phyloP scores from a whole-genome alignment of 2,329 filamentous ascomycete genomes.

The Pestalotiopsis sp. region DNA sequence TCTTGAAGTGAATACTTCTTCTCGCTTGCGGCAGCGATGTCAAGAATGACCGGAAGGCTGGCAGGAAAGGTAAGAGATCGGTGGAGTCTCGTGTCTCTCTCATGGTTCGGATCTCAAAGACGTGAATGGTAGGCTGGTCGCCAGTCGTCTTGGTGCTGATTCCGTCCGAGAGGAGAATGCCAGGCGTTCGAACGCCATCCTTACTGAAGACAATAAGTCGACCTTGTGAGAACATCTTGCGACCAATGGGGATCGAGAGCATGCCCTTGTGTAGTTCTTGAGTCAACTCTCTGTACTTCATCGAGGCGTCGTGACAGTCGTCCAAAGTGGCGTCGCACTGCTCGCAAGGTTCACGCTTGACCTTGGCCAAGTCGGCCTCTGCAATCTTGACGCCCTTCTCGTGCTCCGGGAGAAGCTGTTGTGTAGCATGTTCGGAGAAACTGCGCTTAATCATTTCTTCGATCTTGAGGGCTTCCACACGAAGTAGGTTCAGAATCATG shows the following conservation, averaged over 20 bases:
- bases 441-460: constrained; percentile 99
- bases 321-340: constrained; percentile 82
- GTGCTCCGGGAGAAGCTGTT: constrained; percentile 90
- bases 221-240: constrained; percentile 73
- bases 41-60: constrained; percentile 67
- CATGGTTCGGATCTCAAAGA: constrained; percentile 73
- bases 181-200: constrained; percentile 80
- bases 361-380: constrained; percentile 86
- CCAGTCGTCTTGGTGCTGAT: constrained; percentile 58
- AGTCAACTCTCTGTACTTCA: constrained; percentile 79
- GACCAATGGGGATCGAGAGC: constrained; percentile 77
- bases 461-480: constrained; percentile 95
- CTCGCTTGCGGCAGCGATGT: constrained; percentile 66
- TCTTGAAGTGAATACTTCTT: constrained; percentile 67
- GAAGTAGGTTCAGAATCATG: constrained; percentile 95
- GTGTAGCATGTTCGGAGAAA: constrained; percentile 97
- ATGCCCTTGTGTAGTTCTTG: constrained; percentile 76
- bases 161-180: constrained; percentile 77
- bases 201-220: constrained; percentile 82
- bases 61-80: constrained; percentile 84
- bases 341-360: constrained; percentile 81
- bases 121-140: constrained; percentile 68
- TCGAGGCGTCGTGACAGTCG: constrained; percentile 76
- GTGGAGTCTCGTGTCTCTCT: constrained; percentile 72
- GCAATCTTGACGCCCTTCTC: constrained; percentile 92